Evolutionary conservation across 1,284 basidiomycete genomes (phyloP).

Genomic region (Grifola frondosa): DNA sequence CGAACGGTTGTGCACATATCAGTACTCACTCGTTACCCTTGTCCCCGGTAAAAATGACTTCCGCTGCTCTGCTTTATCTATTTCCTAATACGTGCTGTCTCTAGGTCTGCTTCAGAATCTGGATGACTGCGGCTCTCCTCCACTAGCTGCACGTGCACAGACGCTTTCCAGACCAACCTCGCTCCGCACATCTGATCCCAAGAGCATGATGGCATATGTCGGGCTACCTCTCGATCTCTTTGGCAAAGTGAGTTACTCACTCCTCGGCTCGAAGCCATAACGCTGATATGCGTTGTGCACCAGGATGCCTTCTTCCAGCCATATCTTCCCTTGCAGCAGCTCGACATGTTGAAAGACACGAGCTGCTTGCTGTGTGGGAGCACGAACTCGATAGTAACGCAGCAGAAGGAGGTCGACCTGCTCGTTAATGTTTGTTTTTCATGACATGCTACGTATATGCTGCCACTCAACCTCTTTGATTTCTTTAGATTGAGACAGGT

Average conservation of each 20-base stretch:
- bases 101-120: slow-evolving; percentile 82
- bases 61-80: not conserved
- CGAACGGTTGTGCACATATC: slow-evolving; percentile 94
- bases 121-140: slow-evolving; percentile 91
- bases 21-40: slow-evolving; percentile 90
- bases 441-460: not conserved
- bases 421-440: slow-evolving; percentile 75
- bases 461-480: too few species aligned
- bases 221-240: slow-evolving; percentile 90
- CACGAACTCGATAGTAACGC: slow-evolving; percentile 95
- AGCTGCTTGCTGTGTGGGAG: slow-evolving; percentile 88
- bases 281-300: not conserved
- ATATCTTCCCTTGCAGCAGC: slow-evolving; percentile 93
- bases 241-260: slow-evolving; percentile 64
- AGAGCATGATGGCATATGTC: slow-evolving; percentile 88
- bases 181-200: slow-evolving; percentile 86
- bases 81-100: too few species aligned
- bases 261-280: not conserved
- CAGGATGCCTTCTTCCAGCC: slow-evolving; percentile 97
- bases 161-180: slow-evolving; percentile 75
- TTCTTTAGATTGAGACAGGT: slow-evolving; percentile 83
- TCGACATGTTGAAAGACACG: slow-evolving; percentile 83
- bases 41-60: slow-evolving; percentile 60
- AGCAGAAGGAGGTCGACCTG: slow-evolving; percentile 90
- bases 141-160: slow-evolving; percentile 70